These are phyloP conservation scores for Chaetomium sp. DNA, from an alignment of 2,329 filamentous ascomycete genomes.

Conservation along the genomic window DNA sequence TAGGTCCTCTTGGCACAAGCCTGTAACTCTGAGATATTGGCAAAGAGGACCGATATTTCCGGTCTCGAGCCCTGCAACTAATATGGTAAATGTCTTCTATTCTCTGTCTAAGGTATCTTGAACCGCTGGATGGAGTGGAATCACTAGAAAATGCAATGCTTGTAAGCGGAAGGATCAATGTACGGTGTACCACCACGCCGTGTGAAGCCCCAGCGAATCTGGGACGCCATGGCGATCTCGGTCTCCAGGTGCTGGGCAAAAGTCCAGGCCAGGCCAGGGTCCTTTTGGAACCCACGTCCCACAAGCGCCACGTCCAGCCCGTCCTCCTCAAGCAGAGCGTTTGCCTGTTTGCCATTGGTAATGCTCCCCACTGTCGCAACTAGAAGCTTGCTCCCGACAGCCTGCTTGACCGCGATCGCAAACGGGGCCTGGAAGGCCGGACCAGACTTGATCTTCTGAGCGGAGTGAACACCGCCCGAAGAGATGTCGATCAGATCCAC, in stretches of 20 bases:
- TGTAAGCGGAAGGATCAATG: neutral
- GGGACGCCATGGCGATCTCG: conserved; percentile 51
- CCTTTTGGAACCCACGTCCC: conserved; percentile 60
- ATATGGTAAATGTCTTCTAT: neutral
- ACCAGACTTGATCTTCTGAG: conserved; percentile 58
- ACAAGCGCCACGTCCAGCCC: conserved; percentile 53
- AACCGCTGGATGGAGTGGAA: neutral
- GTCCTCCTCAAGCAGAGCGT: conserved; percentile 33
- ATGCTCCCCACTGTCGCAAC: conserved; percentile 55
- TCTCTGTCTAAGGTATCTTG: neutral
- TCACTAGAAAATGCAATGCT: neutral
- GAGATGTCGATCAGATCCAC: conserved; percentile 78
- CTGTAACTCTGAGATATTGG: neutral
- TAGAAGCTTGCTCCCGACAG: conserved; percentile 61
- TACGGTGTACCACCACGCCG: neutral
- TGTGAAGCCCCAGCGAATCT: conserved; percentile 58
- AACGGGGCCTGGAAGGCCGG: conserved; percentile 73
- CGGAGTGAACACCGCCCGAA: conserved; percentile 64
- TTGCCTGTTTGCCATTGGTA: conserved; percentile 46
- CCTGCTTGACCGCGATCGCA: conserved; percentile 70
- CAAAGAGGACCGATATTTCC: neutral
- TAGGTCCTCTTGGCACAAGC: neutral
- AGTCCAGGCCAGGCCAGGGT: conserved; percentile 57
- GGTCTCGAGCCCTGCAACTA: too few species aligned
- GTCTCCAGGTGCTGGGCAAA: conserved; percentile 58